These are phyloP conservation scores for Coprinopsis marcescibilis DNA, from an alignment of 768 basidiomycete species.

Conservation along the genomic window DNA sequence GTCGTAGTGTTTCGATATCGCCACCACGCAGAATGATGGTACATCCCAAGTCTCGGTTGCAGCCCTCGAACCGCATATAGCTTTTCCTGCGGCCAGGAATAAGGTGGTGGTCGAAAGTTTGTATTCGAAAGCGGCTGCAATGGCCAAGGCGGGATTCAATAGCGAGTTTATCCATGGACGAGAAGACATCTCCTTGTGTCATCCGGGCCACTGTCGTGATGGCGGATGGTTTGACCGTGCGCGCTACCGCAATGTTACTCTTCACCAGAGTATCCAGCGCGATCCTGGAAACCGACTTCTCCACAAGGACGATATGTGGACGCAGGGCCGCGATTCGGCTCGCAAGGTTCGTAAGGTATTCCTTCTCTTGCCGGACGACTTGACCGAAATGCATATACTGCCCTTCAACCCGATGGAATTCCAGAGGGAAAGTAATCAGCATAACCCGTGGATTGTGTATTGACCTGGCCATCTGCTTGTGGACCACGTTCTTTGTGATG, in stretches of 20 bases:
- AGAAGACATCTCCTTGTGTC: conserved; percentile 92
- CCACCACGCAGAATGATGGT: conserved; percentile 90
- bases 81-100: conserved; percentile 96
- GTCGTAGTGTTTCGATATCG: conserved; percentile 70
- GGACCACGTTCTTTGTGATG: conserved; percentile 96
- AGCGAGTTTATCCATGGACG: conserved; percentile 91
- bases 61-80: conserved; percentile 97
- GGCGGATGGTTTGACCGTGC: conserved; percentile 83
- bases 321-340: conserved; percentile 85
- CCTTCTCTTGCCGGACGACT: conserved; percentile 86
- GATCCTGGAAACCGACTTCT: conserved; percentile 85
- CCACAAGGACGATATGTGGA: conserved; percentile 89
- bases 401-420: conserved; percentile 88
- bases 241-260: conserved; percentile 84
- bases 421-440: conserved; percentile 92
- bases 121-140: conserved; percentile 78
- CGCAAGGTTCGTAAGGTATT: conserved; percentile 84
- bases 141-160: conserved; percentile 86
- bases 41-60: conserved; percentile 87
- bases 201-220: conserved; percentile 86
- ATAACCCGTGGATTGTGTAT: conserved; percentile 88
- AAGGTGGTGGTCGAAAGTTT: conserved; percentile 90
- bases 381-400: conserved; percentile 93
- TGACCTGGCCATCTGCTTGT: conserved; percentile 86
- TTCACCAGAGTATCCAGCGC: conserved; percentile 83